phyloP scores from a whole-genome alignment of 2,329 filamentous ascomycete species.

The Paraconiothyrium brasiliense region DNA sequence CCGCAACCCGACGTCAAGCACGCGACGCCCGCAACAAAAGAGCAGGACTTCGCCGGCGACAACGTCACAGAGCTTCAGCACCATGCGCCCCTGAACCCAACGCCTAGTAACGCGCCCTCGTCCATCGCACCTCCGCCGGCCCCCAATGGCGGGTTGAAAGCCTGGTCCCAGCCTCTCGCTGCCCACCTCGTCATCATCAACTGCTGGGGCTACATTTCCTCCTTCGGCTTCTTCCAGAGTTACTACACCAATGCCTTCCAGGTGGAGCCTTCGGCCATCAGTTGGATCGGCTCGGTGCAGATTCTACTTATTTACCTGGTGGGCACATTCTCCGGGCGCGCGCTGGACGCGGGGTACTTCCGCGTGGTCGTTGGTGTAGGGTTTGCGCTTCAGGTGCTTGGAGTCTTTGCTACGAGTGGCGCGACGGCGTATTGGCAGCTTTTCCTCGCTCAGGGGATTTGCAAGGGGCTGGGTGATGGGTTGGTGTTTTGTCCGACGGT shows the following conservation, averaged over 20 bases:
- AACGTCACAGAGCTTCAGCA: slow-evolving; percentile 18
- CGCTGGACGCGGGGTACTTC: slow-evolving; percentile 21
- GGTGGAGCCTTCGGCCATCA: slow-evolving; percentile 20
- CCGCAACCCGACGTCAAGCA: slow-evolving; percentile 1
- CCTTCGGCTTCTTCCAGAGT: slow-evolving; percentile 41
- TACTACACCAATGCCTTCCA: slow-evolving; percentile 31
- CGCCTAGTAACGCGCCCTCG: slow-evolving; percentile 37
- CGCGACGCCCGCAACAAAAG: neutral
- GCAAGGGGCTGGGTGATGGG: slow-evolving; percentile 30
- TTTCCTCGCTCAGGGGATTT: slow-evolving; percentile 32
- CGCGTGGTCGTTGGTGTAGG: slow-evolving; percentile 11
- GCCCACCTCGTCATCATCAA: slow-evolving; percentile 37
- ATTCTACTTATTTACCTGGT: slow-evolving; percentile 23
- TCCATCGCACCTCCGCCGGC: slow-evolving; percentile 47
- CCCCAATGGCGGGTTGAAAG: slow-evolving; percentile 39
- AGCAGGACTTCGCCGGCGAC: neutral
- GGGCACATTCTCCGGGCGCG: slow-evolving; percentile 21
- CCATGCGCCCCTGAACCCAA: slow-evolving; percentile 32
- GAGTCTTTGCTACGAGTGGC: slow-evolving; percentile 13
- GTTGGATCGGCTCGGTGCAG: slow-evolving; percentile 27
- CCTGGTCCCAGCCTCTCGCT: slow-evolving; percentile 38
- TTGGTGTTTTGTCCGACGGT: slow-evolving; percentile 32
- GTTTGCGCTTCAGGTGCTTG: slow-evolving; percentile 32
- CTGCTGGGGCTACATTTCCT: slow-evolving; percentile 40
- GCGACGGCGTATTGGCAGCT: slow-evolving; percentile 53